Percentiles rank a stretch among this genome's conserved stretches.
Conservation (phyloP, 441 rosid genomes). For the Daphne laureola region DNA sequence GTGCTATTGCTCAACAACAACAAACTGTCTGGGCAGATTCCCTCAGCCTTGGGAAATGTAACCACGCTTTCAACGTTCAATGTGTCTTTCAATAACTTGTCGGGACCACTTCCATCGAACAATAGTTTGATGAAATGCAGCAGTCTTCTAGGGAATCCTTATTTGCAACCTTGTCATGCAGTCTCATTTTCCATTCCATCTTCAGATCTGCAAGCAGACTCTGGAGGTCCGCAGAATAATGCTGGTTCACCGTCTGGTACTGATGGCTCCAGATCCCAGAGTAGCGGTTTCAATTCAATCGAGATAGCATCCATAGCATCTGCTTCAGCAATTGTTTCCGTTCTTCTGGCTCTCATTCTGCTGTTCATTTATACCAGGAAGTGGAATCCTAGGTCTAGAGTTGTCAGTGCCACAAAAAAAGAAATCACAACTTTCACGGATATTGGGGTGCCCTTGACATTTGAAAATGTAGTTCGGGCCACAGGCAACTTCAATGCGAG, state of each 20-base stretch:
- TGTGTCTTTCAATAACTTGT: conserved; percentile 52
- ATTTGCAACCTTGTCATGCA: conserved; percentile 34
- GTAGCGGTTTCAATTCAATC: conserved; percentile 39
- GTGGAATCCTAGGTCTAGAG: conserved; percentile 43
- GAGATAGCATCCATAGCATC: conserved; percentile 81
- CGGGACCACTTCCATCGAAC: conserved; percentile 42
- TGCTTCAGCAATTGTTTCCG: conserved; percentile 68
- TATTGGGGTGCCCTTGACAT: conserved; percentile 48
- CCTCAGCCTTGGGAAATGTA: conserved; percentile 38
- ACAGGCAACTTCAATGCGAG: conserved; percentile 72
- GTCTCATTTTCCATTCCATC: conserved; percentile 28
- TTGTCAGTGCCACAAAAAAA: conserved; percentile 38
- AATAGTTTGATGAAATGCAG: conserved; percentile 34
- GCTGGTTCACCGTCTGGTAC: conserved; percentile 17
- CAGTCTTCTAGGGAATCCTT: conserved; percentile 47
- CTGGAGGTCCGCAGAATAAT: conserved; percentile 18
- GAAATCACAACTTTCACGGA: conserved; percentile 63
- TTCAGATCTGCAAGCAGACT: conserved; percentile 20
- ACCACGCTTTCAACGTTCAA: conserved; percentile 36
- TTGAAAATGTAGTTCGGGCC: conserved; percentile 66
- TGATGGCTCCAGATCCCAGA: conserved; percentile 12
- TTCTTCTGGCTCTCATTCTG: conserved; percentile 56
- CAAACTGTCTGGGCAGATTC: conserved; percentile 48
- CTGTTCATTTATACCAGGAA: conserved; percentile 52
- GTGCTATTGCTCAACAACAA: conserved; percentile 52